Percentiles rank a stretch among this genome's conserved stretches.
Conservation (phyloP, 2,329 filamentous ascomycete genomes). For the Polychaeton citri region DNA sequence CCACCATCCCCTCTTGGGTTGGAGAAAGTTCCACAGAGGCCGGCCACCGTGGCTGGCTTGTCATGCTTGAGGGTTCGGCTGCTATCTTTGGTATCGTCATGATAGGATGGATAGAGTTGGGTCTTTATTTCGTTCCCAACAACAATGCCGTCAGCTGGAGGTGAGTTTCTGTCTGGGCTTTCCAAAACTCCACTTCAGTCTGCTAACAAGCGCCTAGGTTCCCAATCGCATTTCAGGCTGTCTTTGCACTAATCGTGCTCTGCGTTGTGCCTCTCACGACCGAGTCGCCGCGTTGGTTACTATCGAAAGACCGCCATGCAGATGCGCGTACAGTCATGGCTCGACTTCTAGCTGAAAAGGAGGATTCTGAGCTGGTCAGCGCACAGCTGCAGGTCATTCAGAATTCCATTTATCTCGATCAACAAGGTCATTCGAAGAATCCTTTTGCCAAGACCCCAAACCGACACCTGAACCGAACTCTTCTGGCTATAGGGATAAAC, state of each 20-base stretch:
- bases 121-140: conserved; percentile 9
- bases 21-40: conserved; percentile 1
- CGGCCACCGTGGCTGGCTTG: conserved; percentile 6
- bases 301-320: conserved; percentile 10
- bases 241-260: conserved; percentile 27
- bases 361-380: conserved; percentile 10
- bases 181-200: background rate
- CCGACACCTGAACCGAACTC: conserved; percentile 12
- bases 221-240: conserved; percentile 29
- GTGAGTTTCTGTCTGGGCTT: background rate
- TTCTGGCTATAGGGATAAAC: conserved; percentile 14
- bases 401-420: conserved; percentile 10
- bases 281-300: conserved; percentile 15
- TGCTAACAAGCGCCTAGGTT: conserved; percentile 15
- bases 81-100: conserved; percentile 14
- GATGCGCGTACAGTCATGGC: conserved; percentile 15
- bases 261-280: conserved; percentile 19
- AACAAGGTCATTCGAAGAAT: conserved; percentile 11
- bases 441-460: conserved; percentile 14
- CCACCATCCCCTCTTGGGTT: conserved; percentile 28
- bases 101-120: conserved; percentile 13
- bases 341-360: conserved; percentile 10
- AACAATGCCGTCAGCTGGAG: conserved; percentile 9
- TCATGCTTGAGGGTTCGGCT: conserved; percentile 10
- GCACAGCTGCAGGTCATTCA: conserved; percentile 8